phyloP scores from a whole-genome alignment of 306 rosid genomes.

The Begonia masoniana region DNA sequence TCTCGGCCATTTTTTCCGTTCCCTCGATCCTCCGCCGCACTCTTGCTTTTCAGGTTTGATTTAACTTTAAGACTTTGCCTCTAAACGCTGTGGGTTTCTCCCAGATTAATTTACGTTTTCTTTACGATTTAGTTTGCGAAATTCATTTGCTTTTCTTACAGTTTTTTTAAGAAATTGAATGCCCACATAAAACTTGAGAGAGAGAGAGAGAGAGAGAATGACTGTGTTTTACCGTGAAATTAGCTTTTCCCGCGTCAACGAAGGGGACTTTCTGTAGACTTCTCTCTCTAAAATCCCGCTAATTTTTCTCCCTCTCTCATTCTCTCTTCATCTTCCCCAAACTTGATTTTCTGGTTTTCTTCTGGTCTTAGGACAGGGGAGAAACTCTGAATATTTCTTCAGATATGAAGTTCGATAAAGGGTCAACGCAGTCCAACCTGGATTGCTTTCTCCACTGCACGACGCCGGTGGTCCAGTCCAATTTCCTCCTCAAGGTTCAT shows the following conservation, averaged over 20 bases:
- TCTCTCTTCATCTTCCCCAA: constrained; percentile 10
- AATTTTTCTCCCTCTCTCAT: constrained; percentile 18
- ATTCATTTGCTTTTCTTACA: not conserved
- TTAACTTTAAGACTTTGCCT: not conserved
- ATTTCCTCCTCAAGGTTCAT: constrained; percentile 63
- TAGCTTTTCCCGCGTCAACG: constrained; percentile 26
- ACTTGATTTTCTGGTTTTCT: constrained; percentile 11
- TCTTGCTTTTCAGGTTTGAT: not conserved
- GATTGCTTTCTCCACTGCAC: constrained; percentile 66
- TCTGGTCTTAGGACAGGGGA: constrained; percentile 61
- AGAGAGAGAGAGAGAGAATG: constrained; percentile 8
- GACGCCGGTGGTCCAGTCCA: constrained; percentile 65
- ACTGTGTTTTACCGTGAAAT: constrained; percentile 23
- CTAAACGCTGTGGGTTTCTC: not conserved
- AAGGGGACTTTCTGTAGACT: constrained; percentile 20
- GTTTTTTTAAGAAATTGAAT: not conserved
- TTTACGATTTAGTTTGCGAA: not conserved
- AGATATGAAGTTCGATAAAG: constrained; percentile 34
- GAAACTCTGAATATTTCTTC: too few relatives aligned
- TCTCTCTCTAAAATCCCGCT: constrained; percentile 29
- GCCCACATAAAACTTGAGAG: not conserved
- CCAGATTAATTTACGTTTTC: not conserved
- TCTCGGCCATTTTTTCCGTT: not conserved
- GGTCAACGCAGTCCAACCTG: constrained; percentile 69
- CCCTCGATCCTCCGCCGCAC: not conserved